A percentile compares a stretch with the other conserved stretches of the same genome.
phyloP scores from a whole-genome alignment of 805 yeast genomes.

The Yamadazyma philogaea region DNA sequence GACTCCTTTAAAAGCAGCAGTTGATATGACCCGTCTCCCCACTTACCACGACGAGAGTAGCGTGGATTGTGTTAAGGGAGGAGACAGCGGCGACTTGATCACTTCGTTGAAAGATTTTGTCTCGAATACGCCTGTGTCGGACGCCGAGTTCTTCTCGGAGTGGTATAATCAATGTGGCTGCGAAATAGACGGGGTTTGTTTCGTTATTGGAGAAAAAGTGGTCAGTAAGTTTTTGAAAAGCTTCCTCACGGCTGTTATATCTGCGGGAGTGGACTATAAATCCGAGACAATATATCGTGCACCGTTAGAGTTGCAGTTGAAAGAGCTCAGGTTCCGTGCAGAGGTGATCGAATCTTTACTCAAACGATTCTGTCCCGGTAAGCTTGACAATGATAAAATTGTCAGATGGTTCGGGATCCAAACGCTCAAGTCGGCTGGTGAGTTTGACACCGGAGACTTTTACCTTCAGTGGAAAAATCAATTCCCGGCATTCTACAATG shows the following conservation, averaged over 20 bases:
- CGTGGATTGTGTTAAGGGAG: neutral
- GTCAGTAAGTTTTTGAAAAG: conserved; percentile 26
- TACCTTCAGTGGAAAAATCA: conserved; percentile 59
- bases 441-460: conserved; percentile 48
- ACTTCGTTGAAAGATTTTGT: conserved; percentile 11
- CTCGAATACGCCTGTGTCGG: conserved; percentile 52
- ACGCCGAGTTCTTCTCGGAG: conserved; percentile 44
- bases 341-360: conserved; percentile 51
- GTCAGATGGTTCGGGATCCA: conserved; percentile 64
- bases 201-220: conserved; percentile 23
- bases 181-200: conserved; percentile 44
- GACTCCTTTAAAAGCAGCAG: neutral
- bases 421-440: conserved; percentile 29
- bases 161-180: conserved; percentile 61
- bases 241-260: conserved; percentile 26
- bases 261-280: conserved; percentile 22
- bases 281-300: neutral
- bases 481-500: conserved; percentile 61
- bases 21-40: conserved; percentile 4
- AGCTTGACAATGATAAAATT: conserved; percentile 42
- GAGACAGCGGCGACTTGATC: neutral
- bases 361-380: conserved; percentile 39
- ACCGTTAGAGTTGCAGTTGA: neutral
- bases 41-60: neutral
- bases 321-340: conserved; percentile 14